Evolutionary conservation across 768 basidiomycete genomes (phyloP).

Genomic region (Naganishia randhawae): DNA sequence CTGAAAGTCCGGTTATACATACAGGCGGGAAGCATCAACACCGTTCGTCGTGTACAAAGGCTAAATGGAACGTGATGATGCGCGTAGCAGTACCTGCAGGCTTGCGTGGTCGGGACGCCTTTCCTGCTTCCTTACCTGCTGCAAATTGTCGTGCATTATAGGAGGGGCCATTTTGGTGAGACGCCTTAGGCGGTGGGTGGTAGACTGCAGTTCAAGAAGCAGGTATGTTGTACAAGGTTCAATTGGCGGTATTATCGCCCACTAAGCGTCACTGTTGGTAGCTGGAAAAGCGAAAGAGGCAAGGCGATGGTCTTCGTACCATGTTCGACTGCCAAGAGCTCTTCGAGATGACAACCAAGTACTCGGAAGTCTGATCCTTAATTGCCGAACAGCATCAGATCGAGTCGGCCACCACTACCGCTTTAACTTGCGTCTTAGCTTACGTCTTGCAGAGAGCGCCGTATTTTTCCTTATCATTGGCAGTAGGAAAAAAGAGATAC

Average conservation of each 20-base stretch:
- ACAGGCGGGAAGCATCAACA: slow-evolving; percentile 25
- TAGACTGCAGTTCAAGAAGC: slow-evolving; percentile 27
- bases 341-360: slow-evolving; percentile 2
- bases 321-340: slow-evolving; percentile 4
- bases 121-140: no score
- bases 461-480: slow-evolving; percentile 26
- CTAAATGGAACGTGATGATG: slow-evolving; percentile 49
- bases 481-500: slow-evolving; percentile 22
- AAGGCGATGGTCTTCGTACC: slow-evolving; percentile 8
- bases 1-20: neutral
- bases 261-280: neutral
- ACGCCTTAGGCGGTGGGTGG: slow-evolving; percentile 32
- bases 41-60: slow-evolving; percentile 52
- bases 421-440: slow-evolving; percentile 22
- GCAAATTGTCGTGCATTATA: slow-evolving; percentile 46
- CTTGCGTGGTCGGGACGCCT: neutral
- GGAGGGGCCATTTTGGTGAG: slow-evolving; percentile 38
- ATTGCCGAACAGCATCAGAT: slow-evolving; percentile 14
- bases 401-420: slow-evolving; percentile 8
- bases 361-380: slow-evolving; percentile 5
- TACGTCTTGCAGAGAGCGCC: slow-evolving; percentile 23
- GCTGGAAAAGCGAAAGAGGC: slow-evolving; percentile 4
- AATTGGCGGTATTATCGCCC: neutral
- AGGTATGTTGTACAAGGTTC: slow-evolving; percentile 7
- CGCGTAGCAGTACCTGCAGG: neutral